Evolutionary conservation across 495 filamentous ascomycete species (phyloP), one percentile per base, ranked within the genome.

Genomic region (Aspergillus baeticus): DNA sequence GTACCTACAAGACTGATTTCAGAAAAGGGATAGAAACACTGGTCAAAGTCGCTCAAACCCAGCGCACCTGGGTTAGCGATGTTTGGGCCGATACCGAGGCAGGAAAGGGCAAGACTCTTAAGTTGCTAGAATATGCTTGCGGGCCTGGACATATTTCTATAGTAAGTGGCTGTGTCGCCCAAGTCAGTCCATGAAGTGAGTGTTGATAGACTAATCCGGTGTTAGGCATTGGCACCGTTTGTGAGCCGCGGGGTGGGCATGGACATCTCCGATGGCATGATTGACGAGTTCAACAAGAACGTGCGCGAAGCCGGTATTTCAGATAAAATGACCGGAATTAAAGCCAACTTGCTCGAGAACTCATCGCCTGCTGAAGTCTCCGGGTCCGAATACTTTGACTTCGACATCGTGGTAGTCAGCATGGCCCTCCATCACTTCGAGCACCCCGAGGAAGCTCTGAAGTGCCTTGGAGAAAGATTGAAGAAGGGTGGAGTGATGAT

Each of bases 401-500:
- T 91, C 61, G 85, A 90, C 58, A 50, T 90, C 26, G 81, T 82
- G 5, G 77, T 78, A 14, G 78, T 90, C 26, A 83, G 87, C 20
- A 77, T 84, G 51, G 88, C 82, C 1, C 79, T 90, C 60, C 89
- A 92, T 65, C 88, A 92, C 62, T 89, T 92, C 57, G 79, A 84
- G 46, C 70, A 86, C 55, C 83, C 86, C 0, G 70, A 69, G 4
- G 68, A 80, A 37, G 82, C 84, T 10, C 68, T 85, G 39, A 69
- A 74, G 49, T 68, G 81, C 21, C 74, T 92, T 13, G 78, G 73
- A 18, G 71, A 81, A 63, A 76, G 86, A 10, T 64, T 92, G 38
- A 82, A 78, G 55, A 74, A 79, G 1, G 84, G 82, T 21, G 88
- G 87, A 23, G 82, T 84, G 2, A 70, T 86, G 37, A 51, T 87